Base-by-base conservation (phyloP, 169 alveolate genomes). In the Plasmodium adleri region DNA sequence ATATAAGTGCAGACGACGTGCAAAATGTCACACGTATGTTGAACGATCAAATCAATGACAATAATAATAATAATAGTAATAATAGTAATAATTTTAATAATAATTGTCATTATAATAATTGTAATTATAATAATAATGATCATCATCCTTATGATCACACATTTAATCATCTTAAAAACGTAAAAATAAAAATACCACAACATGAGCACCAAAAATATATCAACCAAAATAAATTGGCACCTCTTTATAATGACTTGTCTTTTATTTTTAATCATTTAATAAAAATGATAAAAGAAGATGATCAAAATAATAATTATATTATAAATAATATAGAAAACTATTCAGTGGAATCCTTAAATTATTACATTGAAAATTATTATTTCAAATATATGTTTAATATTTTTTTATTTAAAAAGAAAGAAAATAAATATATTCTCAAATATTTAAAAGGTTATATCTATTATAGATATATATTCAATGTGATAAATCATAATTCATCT, bases 371-470 rank as follows among this genome's bases (percentile, higher is more conserved):
- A 20, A 17, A 66, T 13, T 52, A 76, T 45, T 64, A 64, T 56
- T 76, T 76, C 39, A 76, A 43, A 45, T 59, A 76, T 58, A 20
- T 76, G 71, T 76, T 49, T 58, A 76, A 76, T 59, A 43, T 76
- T 5, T 76, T 76, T 66, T 50, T 52, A 59, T 76, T 64, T 5
- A 63, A 68, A 76, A 76, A 68, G n/a, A 60, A 76, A 62, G 20
- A 66, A 10, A 26, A 66, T 32, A 59, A 17, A 3, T 64, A 28
- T 58, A 67, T 76, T 43, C 70, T 76, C 0, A 39, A 71, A 0
- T 76, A 64, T 76, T 43, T 76, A 68, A 76, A 10, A 26, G 89
- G 89, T 7, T 76, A 64, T 26, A 32, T 76, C 2, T 76, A 63
- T 26, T 76, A 64, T 76, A 68, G 32, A n/a, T 76, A 64, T 49